Evolutionary conservation across 192 early-diverging fungal genomes (phyloP).

Genomic region (Backusella sp.): DNA sequence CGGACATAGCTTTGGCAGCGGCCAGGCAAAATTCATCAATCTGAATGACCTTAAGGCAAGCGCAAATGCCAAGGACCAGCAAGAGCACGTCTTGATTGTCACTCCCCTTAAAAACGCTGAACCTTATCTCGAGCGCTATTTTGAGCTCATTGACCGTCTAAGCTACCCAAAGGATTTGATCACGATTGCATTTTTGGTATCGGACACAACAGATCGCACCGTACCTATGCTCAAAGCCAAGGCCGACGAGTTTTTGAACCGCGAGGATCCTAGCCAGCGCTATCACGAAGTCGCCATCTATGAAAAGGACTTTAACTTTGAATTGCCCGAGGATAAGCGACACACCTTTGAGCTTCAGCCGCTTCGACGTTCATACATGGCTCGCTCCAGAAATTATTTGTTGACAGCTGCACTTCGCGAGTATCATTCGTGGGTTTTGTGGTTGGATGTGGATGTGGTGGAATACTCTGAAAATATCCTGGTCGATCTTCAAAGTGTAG

Average conservation of each 20-base stretch:
- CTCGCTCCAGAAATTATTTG: slow-evolving; percentile 54
- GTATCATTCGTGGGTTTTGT: slow-evolving; percentile 57
- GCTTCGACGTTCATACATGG: slow-evolving; percentile 55
- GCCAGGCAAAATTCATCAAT: slow-evolving; percentile 19
- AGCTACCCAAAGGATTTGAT: slow-evolving; percentile 49
- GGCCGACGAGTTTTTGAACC: slow-evolving; percentile 11
- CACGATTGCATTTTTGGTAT: slow-evolving; percentile 55
- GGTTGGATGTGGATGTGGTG: slow-evolving; percentile 60
- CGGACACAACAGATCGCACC: slow-evolving; percentile 56
- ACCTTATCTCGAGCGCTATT: slow-evolving; percentile 52
- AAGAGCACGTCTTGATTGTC: slow-evolving; percentile 45
- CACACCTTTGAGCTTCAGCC: slow-evolving; percentile 49
- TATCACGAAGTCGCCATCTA: slow-evolving; percentile 50
- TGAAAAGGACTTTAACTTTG: slow-evolving; percentile 55
- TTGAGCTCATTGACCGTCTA: slow-evolving; percentile 50
- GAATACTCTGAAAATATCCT: slow-evolving; percentile 55
- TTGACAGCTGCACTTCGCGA: slow-evolving; percentile 46
- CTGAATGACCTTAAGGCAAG: slow-evolving; percentile 19
- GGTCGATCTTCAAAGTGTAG: slow-evolving; percentile 49
- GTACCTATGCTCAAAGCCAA: slow-evolving; percentile 46
- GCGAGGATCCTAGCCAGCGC: background rate
- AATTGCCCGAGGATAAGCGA: slow-evolving; percentile 45
- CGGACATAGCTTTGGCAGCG: background rate
- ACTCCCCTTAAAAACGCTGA: slow-evolving; percentile 58
- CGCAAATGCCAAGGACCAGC: slow-evolving; percentile 15